Evolutionary conservation across 2,329 filamentous ascomycete species (phyloP), one percentile per base, ranked within the genome.

Genomic region (Neonectria hederae): DNA sequence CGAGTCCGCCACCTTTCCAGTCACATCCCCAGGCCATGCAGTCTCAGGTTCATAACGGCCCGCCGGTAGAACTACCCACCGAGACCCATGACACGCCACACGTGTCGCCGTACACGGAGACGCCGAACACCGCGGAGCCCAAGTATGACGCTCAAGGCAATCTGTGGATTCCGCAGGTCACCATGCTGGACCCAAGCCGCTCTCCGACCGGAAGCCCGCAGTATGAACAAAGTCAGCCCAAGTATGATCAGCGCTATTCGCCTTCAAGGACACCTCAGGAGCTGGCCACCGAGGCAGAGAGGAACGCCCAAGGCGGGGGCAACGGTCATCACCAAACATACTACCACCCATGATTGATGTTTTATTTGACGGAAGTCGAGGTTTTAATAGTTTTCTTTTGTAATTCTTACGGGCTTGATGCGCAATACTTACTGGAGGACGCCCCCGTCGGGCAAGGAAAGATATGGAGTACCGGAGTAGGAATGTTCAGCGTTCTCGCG

Each of bases 131-230:
- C n/a, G 26, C n/a, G n/a, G 68, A 69, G 59, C 71, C 73, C 21
- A 77, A 77, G 63, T 70, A 76, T 19, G 76, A 77, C 62, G 72
- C 69, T 19, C 70, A 77, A 46, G 74, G 74, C 45, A 76, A 75
- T 49, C 52, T 76, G 14, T 78, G 77, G 77, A 56, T 75, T 59
- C 76, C 76, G 17, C 76, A 78, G 49, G 76, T 77, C 49, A 76
- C 75, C 59, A 75, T 76, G 67, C 66, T 78, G 58, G 72, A 74
- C 45, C 65, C 69, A 40, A 64, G 55, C 54, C 72, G 66, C 43
- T 71, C 71, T 24, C 71, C 70, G 2, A 24, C 30, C 24, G 61
- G 63, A 26, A 68, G 64, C 32, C 63, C 69, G 10, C 65, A 67
- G 17, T 72, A 73, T 51, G 63, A 70, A 13, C 58, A 60, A 51